These are phyloP conservation scores for Hortaea werneckii DNA, from an alignment of 2,329 filamentous ascomycete species.

Conservation along the genomic window DNA sequence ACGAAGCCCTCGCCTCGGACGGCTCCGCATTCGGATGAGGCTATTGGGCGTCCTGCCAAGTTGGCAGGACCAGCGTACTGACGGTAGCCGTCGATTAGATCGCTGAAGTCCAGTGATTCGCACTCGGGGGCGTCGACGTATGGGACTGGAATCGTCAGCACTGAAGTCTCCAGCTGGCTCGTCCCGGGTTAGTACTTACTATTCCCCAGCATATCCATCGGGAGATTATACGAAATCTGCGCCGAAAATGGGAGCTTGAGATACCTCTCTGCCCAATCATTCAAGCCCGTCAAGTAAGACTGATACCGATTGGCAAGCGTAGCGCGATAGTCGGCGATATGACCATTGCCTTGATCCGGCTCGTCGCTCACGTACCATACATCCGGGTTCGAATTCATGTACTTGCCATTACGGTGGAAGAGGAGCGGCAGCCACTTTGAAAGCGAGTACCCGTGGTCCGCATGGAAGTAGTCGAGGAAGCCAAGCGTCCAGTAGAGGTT, in stretches of 20 bases:
- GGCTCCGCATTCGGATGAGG: constrained; percentile 28
- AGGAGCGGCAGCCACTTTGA: constrained; percentile 24
- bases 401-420: constrained; percentile 15
- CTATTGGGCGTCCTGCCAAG: constrained; percentile 20
- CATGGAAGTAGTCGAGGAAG: constrained; percentile 16
- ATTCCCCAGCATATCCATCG: constrained; percentile 25
- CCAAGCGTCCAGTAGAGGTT: constrained; percentile 19
- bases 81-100: constrained; percentile 24
- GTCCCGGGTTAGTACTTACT: background rate
- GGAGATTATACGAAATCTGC: constrained; percentile 27
- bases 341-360: constrained; percentile 12
- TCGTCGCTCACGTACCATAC: constrained; percentile 11
- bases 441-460: constrained; percentile 19
- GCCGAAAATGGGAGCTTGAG: constrained; percentile 9
- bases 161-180: no score
- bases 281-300: background rate
- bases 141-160: constrained; percentile 8
- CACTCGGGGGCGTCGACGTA: constrained; percentile 25
- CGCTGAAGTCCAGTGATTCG: constrained; percentile 25
- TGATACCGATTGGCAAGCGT: constrained; percentile 15
- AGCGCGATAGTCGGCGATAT: constrained; percentile 16
- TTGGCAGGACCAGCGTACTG: constrained; percentile 26
- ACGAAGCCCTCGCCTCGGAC: constrained; percentile 17
- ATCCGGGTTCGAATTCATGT: constrained; percentile 3
- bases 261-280: constrained; percentile 1